These are phyloP conservation scores for Linaria vulgaris DNA, from an alignment of 257 asterid genomes.

Conservation along the genomic window DNA sequence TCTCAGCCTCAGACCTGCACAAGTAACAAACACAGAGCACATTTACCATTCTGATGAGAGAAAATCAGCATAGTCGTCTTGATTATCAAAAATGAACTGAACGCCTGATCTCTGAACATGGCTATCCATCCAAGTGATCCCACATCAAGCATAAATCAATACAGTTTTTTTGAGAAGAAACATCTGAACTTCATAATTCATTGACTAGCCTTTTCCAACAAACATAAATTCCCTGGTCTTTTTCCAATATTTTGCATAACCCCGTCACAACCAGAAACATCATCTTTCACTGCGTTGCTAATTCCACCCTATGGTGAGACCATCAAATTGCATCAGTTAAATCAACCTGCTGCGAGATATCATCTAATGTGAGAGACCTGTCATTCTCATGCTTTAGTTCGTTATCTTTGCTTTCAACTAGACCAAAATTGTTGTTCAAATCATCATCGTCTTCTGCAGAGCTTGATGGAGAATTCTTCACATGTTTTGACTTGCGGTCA, in stretches of 20 bases:
- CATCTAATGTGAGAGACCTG: slow-evolving; percentile 39
- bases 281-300: slow-evolving; percentile 33
- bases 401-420: slow-evolving; percentile 42
- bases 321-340: slow-evolving; percentile 17
- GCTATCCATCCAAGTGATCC: slow-evolving; percentile 30
- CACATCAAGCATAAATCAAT: slow-evolving; percentile 28
- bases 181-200: slow-evolving; percentile 27
- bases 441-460: slow-evolving; percentile 47
- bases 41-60: slow-evolving; percentile 45
- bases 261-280: slow-evolving; percentile 29
- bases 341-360: slow-evolving; percentile 19
- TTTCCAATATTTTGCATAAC: slow-evolving; percentile 20
- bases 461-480: slow-evolving; percentile 55
- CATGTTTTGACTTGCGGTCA: slow-evolving; percentile 54
- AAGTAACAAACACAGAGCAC: slow-evolving; percentile 44
- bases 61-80: slow-evolving; percentile 37
- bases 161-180: slow-evolving; percentile 34
- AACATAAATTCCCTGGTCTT: slow-evolving; percentile 25
- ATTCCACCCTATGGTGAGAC: slow-evolving; percentile 24
- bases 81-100: slow-evolving; percentile 37
- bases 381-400: slow-evolving; percentile 39
- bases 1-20: slow-evolving; percentile 67
- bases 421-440: slow-evolving; percentile 28
- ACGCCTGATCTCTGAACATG: slow-evolving; percentile 30
- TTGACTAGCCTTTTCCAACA: slow-evolving; percentile 19